Evolutionary conservation across 345 rosid genomes (phyloP).

Genomic region (Adansonia digitata): DNA sequence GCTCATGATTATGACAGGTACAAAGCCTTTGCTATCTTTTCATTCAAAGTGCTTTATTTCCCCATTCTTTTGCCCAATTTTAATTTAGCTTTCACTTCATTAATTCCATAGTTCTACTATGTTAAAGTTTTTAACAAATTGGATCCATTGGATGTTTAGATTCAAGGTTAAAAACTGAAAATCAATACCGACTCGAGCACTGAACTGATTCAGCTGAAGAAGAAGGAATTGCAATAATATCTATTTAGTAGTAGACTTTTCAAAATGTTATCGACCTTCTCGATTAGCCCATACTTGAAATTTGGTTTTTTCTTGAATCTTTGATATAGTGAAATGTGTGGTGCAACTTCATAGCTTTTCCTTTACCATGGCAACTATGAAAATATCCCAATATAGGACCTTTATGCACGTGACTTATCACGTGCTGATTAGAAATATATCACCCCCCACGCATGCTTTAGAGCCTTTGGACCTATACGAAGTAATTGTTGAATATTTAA

Average conservation of each 20-base stretch:
- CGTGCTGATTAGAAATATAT: conserved; percentile 3
- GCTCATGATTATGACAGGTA: conserved; percentile 78
- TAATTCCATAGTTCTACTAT: neutral
- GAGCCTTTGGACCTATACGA: neutral
- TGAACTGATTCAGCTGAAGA: neutral
- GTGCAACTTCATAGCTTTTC: neutral
- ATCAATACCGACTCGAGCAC: neutral
- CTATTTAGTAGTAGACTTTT: neutral
- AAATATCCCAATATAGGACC: neutral
- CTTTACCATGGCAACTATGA: neutral
- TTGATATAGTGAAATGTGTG: conserved; percentile 19
- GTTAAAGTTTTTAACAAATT: neutral
- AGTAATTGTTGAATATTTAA: neutral
- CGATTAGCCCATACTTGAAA: neutral
- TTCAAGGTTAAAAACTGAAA: neutral
- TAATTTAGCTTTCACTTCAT: neutral
- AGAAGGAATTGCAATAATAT: neutral
- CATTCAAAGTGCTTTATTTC: neutral
- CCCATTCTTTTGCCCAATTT: neutral
- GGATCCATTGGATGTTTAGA: too few species aligned
- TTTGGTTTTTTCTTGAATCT: neutral
- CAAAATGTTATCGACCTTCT: conserved; percentile 3
- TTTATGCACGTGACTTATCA: conserved; percentile 17
- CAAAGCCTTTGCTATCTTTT: neutral
- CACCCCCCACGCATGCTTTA: neutral